phyloP scores from a whole-genome alignment of 345 rosid genomes.

The Linum tenue region DNA sequence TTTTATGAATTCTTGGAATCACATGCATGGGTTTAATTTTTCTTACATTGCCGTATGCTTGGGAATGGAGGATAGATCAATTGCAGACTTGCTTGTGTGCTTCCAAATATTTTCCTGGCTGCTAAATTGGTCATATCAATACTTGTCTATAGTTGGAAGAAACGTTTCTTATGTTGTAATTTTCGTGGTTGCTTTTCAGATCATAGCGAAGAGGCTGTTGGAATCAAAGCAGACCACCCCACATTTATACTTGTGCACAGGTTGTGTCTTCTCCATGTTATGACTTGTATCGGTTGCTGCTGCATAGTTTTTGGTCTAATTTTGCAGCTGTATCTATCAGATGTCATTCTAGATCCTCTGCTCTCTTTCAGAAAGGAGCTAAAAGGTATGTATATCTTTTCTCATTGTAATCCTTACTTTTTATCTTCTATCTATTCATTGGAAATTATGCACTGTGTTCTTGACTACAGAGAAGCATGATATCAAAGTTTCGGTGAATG shows the following conservation, averaged over 20 bases:
- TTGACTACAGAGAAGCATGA: slow-evolving; percentile 64
- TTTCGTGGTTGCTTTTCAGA: slow-evolving; percentile 30
- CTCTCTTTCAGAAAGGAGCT: slow-evolving; percentile 87
- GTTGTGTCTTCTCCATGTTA: slow-evolving; percentile 24
- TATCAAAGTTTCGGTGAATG: slow-evolving; percentile 89
- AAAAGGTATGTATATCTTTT: slow-evolving; percentile 44
- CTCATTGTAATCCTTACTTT: background rate
- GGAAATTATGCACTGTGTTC: background rate
- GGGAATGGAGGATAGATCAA: background rate
- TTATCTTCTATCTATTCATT: background rate
- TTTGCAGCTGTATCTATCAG: slow-evolving; percentile 34
- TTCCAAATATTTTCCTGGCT: background rate
- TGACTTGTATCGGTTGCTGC: slow-evolving; percentile 12
- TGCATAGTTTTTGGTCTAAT: slow-evolving; percentile 19
- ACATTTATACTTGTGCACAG: slow-evolving; percentile 81
- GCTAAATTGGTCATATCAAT: background rate
- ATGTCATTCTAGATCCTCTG: slow-evolving; percentile 90
- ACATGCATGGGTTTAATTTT: background rate
- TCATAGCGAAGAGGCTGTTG: slow-evolving; percentile 83
- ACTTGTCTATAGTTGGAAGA: background rate
- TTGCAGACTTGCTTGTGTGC: background rate
- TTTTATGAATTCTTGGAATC: background rate
- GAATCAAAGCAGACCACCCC: slow-evolving; percentile 93
- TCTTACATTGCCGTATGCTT: background rate
- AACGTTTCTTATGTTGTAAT: background rate